These are phyloP conservation scores for Aspergillus ochraceus DNA, from an alignment of 2,329 filamentous ascomycete genomes.

Conservation along the genomic window DNA sequence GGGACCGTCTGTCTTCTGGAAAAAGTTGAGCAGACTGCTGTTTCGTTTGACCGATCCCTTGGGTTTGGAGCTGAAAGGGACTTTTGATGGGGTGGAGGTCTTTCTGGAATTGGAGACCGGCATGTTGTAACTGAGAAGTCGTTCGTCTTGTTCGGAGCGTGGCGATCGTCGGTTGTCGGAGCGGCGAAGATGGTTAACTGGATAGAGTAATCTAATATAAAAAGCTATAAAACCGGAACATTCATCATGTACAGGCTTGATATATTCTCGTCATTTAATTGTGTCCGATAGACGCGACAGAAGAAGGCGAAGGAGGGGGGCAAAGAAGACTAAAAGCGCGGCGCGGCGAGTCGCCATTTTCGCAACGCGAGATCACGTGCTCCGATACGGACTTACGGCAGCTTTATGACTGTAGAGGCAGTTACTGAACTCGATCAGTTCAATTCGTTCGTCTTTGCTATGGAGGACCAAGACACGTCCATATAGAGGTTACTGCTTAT, in stretches of 20 bases:
- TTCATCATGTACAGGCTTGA: neutral
- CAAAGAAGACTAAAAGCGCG: slow-evolving; percentile 18
- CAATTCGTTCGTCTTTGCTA: neutral
- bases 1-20: slow-evolving; percentile 65
- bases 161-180: neutral
- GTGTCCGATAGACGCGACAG: neutral
- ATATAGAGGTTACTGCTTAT: neutral
- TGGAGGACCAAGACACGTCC: neutral
- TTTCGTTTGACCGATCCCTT: slow-evolving; percentile 45
- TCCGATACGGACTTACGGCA: neutral
- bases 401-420: neutral
- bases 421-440: neutral
- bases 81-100: slow-evolving; percentile 25
- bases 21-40: slow-evolving; percentile 71
- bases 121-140: slow-evolving; percentile 19
- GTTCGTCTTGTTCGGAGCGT: neutral
- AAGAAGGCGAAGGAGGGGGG: neutral
- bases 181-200: neutral
- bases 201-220: neutral
- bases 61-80: slow-evolving; percentile 11
- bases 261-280: neutral
- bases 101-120: slow-evolving; percentile 24
- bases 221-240: neutral
- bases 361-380: slow-evolving; percentile 25
- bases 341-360: slow-evolving; percentile 14